These are phyloP conservation scores for Fraxinus platypoda DNA, from an alignment of 305 asterid genomes.

Conservation along the genomic window DNA sequence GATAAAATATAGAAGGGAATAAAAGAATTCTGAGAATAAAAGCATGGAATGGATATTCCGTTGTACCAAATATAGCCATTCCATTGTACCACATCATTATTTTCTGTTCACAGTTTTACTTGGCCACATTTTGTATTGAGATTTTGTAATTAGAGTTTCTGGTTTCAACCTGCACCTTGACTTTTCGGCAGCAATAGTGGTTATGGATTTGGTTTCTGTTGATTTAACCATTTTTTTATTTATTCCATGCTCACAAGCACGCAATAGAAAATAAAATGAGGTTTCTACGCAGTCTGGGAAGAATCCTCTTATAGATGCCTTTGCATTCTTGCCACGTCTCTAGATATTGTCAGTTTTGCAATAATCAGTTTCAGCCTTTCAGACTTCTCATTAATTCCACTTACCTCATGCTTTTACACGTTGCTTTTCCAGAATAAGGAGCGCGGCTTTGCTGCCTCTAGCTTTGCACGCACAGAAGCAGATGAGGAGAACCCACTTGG, in stretches of 20 bases:
- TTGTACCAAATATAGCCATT: not conserved
- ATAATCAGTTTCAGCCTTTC: not conserved
- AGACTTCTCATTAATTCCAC: not conserved
- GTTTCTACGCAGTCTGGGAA: not conserved
- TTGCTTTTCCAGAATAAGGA: slow-evolving; percentile 53
- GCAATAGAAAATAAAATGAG: not conserved
- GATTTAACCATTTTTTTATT: not conserved
- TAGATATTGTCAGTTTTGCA: not conserved
- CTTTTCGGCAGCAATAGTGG: not conserved
- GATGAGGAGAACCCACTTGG: slow-evolving; percentile 45
- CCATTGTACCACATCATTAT: not conserved
- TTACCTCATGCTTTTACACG: slow-evolving; percentile 13
- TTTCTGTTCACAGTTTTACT: not conserved
- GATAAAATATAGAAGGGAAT: not conserved
- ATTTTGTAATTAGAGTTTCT: not conserved
- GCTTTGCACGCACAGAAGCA: slow-evolving; percentile 52
- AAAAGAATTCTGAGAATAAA: not conserved
- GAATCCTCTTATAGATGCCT: not conserved
- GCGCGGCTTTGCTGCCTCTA: slow-evolving; percentile 49
- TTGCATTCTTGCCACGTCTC: not conserved
- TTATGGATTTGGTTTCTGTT: not conserved
- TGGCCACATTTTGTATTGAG: not conserved
- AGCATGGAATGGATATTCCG: not conserved
- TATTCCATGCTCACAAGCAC: not conserved
- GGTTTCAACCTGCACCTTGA: not conserved